A percentile compares a stretch with the other conserved stretches of the same genome.
Evolutionary conservation across 1,284 basidiomycete species (phyloP).

Genomic region (Leccinum solheimii): DNA sequence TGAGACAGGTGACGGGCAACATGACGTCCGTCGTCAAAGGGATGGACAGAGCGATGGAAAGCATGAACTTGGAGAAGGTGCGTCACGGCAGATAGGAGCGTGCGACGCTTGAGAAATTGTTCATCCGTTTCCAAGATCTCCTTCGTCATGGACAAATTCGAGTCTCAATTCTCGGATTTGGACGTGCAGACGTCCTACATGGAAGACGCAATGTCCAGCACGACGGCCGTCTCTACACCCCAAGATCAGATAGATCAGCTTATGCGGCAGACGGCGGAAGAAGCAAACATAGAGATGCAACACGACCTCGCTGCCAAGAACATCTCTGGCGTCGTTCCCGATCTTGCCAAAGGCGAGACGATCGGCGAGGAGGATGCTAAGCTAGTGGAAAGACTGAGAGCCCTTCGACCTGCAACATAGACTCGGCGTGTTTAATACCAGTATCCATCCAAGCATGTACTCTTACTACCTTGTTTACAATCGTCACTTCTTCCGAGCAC

Average conservation of each 20-base stretch:
- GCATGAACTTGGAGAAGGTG: conserved; percentile 97
- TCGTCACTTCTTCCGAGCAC: neutral
- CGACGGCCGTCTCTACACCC: conserved; percentile 91
- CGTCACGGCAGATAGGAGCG: neutral
- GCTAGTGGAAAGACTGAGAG: conserved; percentile 79
- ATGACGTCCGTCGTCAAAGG: conserved; percentile 97
- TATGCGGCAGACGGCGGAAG: conserved; percentile 93
- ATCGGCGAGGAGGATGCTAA: conserved; percentile 77
- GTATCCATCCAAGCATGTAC: conserved; percentile 11
- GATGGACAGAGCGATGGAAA: conserved; percentile 99
- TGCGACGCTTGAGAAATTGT: neutral
- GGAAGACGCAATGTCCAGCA: conserved; percentile 95
- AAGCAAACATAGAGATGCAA: conserved; percentile 94
- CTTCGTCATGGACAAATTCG: conserved; percentile 99
- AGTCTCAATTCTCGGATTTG: conserved; percentile 93
- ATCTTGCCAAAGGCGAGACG: conserved; percentile 56
- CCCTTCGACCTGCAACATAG: conserved; percentile 74
- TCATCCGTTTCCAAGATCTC: conserved; percentile 71
- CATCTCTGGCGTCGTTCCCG: conserved; percentile 50
- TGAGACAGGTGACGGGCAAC: conserved; percentile 91
- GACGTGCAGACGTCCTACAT: conserved; percentile 99
- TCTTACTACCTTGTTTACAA: conserved; percentile 7
- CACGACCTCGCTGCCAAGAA: conserved; percentile 82
- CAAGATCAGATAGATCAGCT: conserved; percentile 97
- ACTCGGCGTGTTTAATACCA: neutral